A percentile compares a stretch with the other conserved stretches of the same genome.
Evolutionary conservation across 352 stramenopile species (phyloP).

Genomic region (Pythium rishiriense): DNA sequence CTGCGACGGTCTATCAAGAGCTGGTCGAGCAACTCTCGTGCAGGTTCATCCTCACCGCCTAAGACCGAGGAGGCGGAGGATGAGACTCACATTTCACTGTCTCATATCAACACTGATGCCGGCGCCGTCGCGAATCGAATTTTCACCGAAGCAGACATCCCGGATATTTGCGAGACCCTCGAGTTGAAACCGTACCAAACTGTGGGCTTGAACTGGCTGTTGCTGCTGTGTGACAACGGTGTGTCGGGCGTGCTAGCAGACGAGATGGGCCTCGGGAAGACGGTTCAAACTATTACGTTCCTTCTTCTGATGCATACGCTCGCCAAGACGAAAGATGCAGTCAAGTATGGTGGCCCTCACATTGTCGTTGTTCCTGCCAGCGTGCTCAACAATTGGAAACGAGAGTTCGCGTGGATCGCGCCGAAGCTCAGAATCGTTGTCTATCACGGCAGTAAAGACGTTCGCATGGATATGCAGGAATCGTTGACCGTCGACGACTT

Average conservation of each 20-base stretch:
- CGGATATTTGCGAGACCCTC: constrained; percentile 61
- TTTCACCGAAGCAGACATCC: constrained; percentile 72
- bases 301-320: constrained; percentile 61
- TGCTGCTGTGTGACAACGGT: constrained; percentile 76
- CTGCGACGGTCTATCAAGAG: constrained; percentile 58
- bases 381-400: constrained; percentile 92
- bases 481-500: constrained; percentile 52
- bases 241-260: constrained; percentile 81
- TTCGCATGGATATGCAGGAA: constrained; percentile 58
- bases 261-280: constrained; percentile 95
- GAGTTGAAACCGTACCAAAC: constrained; percentile 87
- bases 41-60: constrained; percentile 31
- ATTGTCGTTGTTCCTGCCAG: constrained; percentile 93
- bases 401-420: constrained; percentile 92
- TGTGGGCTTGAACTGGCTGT: constrained; percentile 82
- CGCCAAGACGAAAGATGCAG: constrained; percentile 31
- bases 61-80: constrained; percentile 36
- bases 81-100: constrained; percentile 57
- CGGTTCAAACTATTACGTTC: constrained; percentile 85
- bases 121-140: constrained; percentile 35
- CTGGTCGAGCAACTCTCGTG: constrained; percentile 40
- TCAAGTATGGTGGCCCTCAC: constrained; percentile 64
- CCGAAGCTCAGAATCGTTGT: constrained; percentile 86
- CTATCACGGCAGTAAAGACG: constrained; percentile 77
- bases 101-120: constrained; percentile 37